These are phyloP conservation scores for Actinomucor elegans DNA, from an alignment of 371 early-diverging fungal genomes.

Conservation along the genomic window DNA sequence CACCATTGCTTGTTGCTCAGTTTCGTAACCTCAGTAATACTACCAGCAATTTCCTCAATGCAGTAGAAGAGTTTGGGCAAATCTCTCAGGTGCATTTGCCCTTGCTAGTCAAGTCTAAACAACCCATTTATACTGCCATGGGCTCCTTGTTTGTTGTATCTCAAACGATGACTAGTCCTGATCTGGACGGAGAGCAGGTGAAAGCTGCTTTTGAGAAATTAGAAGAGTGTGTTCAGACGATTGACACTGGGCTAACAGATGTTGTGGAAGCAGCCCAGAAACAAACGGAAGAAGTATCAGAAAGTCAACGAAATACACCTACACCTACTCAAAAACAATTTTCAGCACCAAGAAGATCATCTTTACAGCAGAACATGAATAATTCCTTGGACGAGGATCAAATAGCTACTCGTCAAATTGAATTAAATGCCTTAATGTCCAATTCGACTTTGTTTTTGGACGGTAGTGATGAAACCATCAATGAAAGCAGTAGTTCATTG, in stretches of 20 bases:
- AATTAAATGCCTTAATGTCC: conserved; percentile 7
- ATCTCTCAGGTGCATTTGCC: background rate
- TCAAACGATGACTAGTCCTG: conserved; percentile 57
- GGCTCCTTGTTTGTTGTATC: conserved; percentile 68
- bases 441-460: background rate
- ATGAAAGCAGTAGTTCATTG: conserved; percentile 1
- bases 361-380: too few species aligned
- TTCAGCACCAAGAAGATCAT: too few species aligned
- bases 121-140: conserved; percentile 68
- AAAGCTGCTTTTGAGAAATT: conserved; percentile 19
- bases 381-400: too few species aligned
- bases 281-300: background rate
- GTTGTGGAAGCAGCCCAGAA: conserved; percentile 7
- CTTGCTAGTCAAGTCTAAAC: conserved; percentile 59
- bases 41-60: conserved; percentile 41
- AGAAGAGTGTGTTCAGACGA: conserved; percentile 8
- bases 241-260: conserved; percentile 14
- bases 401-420: conserved; percentile 10
- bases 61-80: conserved; percentile 35
- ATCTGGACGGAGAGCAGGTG: conserved; percentile 20
- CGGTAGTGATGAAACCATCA: background rate
- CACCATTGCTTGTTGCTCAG: conserved; percentile 58
- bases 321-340: conserved; percentile 7
- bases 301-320: conserved; percentile 7
- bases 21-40: conserved; percentile 55